Evolutionary conservation across 345 rosid species (phyloP), one percentile per base, ranked within the genome.

Genomic region (Arabidopsis arenosa): DNA sequence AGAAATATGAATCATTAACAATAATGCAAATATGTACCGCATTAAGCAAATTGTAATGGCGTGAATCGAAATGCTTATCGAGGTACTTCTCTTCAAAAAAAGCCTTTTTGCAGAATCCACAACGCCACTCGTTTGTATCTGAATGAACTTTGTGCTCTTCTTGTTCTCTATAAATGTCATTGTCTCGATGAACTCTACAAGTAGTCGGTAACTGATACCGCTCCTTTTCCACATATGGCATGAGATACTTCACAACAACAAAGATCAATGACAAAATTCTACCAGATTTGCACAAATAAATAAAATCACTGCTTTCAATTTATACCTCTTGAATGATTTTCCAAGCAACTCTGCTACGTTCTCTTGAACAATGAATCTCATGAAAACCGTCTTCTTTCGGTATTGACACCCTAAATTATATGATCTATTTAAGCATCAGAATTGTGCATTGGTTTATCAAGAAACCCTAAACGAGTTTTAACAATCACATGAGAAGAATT

Each of bases 331-430:
- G 78, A 48, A 90, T 77, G 33, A 82, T 55, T 60, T 80, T 70
- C 84, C 89, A 84, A 17, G 93, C 96, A 48, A 86, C 83, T 73
- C 87, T 85, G 67, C 93, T 88, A 60, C 93, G 81, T 76, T 88
- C 91, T 77, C 93, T 83, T 7, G 91, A 90, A 79, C 96, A 90
- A 75, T 88, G 91, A 44, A 86, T 69, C 74, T 81, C 86, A 76
- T 69, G 84, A 33, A 62, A 48, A 79, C 13, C 0, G 7, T 63
- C 51, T 49, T 43, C 44, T 33, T 8, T n/a, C 1, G 33, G 51
- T 21, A n/a, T 68, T 1, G 36, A 62, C 0, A 4, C 53, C 5
- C 68, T 63, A 39, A 13, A 63, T 43, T n/a, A 63, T 48, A 48
- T 49, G 0, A 43, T 43, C 59, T 66, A 66, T 66, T 5, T 18